Conservation (phyloP, 306 rosid species). For the Quercus bicolor region DNA sequence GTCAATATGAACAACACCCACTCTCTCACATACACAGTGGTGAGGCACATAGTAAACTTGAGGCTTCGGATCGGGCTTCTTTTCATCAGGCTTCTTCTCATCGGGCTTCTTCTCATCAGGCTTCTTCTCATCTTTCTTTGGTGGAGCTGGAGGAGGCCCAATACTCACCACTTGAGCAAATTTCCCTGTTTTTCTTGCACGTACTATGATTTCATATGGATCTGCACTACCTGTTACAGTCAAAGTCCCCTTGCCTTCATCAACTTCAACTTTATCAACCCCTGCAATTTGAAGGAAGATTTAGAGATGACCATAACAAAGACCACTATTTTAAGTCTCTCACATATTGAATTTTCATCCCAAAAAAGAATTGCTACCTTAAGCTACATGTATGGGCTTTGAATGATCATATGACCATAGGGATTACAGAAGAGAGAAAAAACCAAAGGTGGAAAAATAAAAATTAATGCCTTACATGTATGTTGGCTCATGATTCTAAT, state of each 20-base stretch:
- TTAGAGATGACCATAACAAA: neutral
- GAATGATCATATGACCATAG: neutral
- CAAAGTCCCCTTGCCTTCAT: conserved; percentile 55
- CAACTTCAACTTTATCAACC: conserved; percentile 64
- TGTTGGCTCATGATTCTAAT: no score
- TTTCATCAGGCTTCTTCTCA: conserved; percentile 28
- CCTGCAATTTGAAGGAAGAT: conserved; percentile 24
- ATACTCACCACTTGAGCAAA: conserved; percentile 46
- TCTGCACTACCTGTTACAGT: conserved; percentile 67
- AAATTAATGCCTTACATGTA: no score
- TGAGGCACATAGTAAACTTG: neutral
- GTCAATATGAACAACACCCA: conserved; percentile 12
- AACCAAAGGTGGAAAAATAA: no score
- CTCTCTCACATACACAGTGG: conserved; percentile 4
- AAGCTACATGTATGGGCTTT: no score
- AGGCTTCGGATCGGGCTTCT: conserved; percentile 6
- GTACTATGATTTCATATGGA: conserved; percentile 49
- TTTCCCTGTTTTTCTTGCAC: conserved; percentile 47
- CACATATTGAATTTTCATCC: no score
- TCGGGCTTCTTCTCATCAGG: conserved; percentile 18
- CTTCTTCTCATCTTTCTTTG: conserved; percentile 37
- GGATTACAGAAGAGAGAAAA: no score
- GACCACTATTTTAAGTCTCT: no score
- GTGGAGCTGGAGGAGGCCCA: conserved; percentile 55
- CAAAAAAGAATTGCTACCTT: no score